A percentile compares a stretch with the other conserved stretches of the same genome.
Conservation (phyloP, 1,284 basidiomycete species). For the Marasmius oreades region DNA sequence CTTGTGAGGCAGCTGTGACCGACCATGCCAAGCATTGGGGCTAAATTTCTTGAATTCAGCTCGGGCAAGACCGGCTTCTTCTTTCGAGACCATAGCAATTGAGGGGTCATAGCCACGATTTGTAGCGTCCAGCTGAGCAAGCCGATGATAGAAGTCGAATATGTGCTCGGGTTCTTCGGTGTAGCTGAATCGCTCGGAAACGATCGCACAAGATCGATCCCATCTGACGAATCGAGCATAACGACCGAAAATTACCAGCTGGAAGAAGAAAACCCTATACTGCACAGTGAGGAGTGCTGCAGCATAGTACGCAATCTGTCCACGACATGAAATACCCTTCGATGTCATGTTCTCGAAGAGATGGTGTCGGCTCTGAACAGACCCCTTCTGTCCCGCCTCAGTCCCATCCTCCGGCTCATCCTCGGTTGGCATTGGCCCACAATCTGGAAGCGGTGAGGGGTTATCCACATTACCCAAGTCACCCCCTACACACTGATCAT, state of each 20-base stretch:
- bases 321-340: background rate
- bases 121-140: background rate
- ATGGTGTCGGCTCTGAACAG: too few relatives aligned
- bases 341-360: slow-evolving; percentile 1
- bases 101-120: background rate
- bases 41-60: background rate
- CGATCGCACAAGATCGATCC: background rate
- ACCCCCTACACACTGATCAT: background rate
- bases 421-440: too few relatives aligned
- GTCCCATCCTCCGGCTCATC: background rate
- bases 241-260: background rate
- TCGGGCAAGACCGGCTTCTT: background rate
- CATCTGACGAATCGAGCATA: background rate
- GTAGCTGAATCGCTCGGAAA: background rate
- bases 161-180: background rate
- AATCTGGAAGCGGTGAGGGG: background rate
- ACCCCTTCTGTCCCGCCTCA: too few relatives aligned
- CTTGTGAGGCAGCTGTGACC: background rate
- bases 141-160: background rate
- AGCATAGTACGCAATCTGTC: background rate
- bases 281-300: background rate
- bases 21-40: background rate
- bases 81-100: background rate
- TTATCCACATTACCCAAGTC: background rate
- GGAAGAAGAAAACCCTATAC: background rate